Evolutionary conservation across 176 grass and related monocot genomes (phyloP).

Genomic region (Phoenix dactylifera): DNA sequence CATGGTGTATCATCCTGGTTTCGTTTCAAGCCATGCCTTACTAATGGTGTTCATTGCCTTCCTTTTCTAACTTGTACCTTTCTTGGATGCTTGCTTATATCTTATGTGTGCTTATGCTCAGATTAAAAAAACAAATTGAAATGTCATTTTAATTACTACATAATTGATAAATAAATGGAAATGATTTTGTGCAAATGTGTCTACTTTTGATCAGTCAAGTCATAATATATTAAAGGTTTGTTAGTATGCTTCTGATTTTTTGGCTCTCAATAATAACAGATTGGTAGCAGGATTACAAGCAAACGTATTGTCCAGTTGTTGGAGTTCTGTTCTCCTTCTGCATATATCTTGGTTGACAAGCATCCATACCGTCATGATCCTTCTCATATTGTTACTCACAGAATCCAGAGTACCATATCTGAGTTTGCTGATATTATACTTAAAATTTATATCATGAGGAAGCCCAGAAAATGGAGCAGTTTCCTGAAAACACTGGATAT

Average conservation of each 20-base stretch:
- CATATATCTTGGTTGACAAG: constrained; percentile 78
- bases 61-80: no score
- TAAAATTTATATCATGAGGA: constrained; percentile 35
- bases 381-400: constrained; percentile 82
- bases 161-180: no score
- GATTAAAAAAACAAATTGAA: no score
- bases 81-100: no score
- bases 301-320: constrained; percentile 65
- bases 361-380: constrained; percentile 88
- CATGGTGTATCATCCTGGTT: no score
- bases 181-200: background rate
- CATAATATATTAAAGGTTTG: background rate
- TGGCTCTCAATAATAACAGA: constrained; percentile 39
- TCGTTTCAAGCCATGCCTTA: no score
- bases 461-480: constrained; percentile 43
- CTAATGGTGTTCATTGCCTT: no score
- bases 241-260: background rate
- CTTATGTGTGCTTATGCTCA: no score
- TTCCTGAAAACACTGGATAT: constrained; percentile 64
- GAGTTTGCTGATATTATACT: constrained; percentile 56
- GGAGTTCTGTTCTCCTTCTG: constrained; percentile 52
- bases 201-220: background rate
- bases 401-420: constrained; percentile 63
- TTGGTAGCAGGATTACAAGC: constrained; percentile 93
- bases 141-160: no score